Conservation (phyloP, 257 asterid genomes). For the Solanum etuberosum region DNA sequence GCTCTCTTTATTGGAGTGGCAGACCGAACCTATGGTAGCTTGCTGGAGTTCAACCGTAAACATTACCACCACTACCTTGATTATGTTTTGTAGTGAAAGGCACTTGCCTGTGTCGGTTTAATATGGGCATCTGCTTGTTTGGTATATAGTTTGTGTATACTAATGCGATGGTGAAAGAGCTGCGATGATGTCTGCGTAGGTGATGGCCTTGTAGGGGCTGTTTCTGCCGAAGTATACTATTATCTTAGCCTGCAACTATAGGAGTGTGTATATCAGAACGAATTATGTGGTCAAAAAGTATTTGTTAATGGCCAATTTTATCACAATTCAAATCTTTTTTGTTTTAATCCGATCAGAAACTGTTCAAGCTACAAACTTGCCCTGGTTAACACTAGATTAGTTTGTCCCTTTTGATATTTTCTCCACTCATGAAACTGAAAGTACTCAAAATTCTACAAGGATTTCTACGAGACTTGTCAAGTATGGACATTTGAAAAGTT, state of each 20-base stretch:
- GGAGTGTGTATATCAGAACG: not conserved
- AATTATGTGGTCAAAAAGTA: not conserved
- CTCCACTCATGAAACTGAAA: not conserved
- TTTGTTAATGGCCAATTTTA: not conserved
- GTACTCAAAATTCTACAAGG: not conserved
- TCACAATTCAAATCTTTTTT: not conserved
- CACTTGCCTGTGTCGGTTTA: not conserved
- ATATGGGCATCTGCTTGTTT: not conserved
- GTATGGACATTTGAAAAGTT: not conserved
- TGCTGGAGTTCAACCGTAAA: slow-evolving; percentile 48
- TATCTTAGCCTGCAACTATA: not conserved
- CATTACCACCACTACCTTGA: slow-evolving; percentile 28
- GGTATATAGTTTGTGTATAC: not conserved
- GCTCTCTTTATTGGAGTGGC: slow-evolving; percentile 65
- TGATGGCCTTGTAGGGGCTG: not conserved
- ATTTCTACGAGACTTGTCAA: not conserved
- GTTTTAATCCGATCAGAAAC: not conserved
- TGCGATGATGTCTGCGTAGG: not conserved
- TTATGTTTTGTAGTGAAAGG: slow-evolving; percentile 16
- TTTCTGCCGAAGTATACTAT: not conserved
- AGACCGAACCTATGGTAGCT: slow-evolving; percentile 67
- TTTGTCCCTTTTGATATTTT: not conserved
- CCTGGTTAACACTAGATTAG: not conserved
- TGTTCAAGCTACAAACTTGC: not conserved
- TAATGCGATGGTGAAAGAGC: not conserved